These are phyloP conservation scores for Acer saccharum DNA, from an alignment of 345 rosid genomes.

Conservation along the genomic window DNA sequence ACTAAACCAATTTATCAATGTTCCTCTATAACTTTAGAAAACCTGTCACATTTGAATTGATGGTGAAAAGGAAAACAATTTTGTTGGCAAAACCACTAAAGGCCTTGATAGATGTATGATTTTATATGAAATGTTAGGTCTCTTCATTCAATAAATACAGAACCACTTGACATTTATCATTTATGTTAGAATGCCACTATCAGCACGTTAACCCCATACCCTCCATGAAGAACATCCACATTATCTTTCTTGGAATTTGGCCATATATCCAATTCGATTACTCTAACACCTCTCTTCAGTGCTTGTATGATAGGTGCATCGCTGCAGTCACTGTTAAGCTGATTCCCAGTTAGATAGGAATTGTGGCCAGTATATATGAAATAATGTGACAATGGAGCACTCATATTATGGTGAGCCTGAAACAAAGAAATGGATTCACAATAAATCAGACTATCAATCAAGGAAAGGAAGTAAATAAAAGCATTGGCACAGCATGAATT, in stretches of 20 bases:
- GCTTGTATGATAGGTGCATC: slow-evolving; percentile 80
- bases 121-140: neutral
- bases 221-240: slow-evolving; percentile 88
- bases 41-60: neutral
- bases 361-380: slow-evolving; percentile 89
- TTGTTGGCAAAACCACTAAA: neutral
- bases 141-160: neutral
- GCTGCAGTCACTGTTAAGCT: slow-evolving; percentile 93
- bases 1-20: neutral
- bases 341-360: slow-evolving; percentile 92
- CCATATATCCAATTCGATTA: slow-evolving; percentile 93
- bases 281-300: slow-evolving; percentile 76
- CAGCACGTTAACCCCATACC: slow-evolving; percentile 43
- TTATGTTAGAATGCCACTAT: neutral
- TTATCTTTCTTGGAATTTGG: slow-evolving; percentile 73
- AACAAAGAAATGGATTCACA: slow-evolving; percentile 14
- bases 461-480: neutral
- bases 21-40: neutral
- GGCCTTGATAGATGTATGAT: neutral
- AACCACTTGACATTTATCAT: neutral
- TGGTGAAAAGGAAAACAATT: neutral
- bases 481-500: neutral
- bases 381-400: slow-evolving; percentile 87
- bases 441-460: neutral
- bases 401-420: slow-evolving; percentile 91